Base-by-base conservation (phyloP, 2,329 filamentous ascomycete genomes). In the Fusarium illudens region DNA sequence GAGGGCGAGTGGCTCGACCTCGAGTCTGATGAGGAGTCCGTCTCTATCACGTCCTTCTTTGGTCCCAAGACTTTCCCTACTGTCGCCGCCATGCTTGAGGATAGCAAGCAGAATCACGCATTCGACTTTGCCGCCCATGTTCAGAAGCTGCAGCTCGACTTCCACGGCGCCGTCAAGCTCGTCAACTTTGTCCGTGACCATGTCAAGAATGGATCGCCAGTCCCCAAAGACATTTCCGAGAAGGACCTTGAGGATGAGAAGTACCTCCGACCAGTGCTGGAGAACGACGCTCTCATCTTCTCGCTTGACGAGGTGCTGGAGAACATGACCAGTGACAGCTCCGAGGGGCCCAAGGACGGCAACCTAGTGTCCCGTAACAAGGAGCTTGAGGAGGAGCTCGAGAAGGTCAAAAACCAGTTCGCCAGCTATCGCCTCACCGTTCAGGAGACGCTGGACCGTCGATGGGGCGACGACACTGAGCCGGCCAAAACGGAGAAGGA, bases 241-340 rank as follows among this genome's bases (percentile, higher is more conserved):
- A 81, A 83, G 3, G 83, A 89, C 25, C 89, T 97, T 65, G 84
- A 89, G n/a, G 88, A 93, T 64, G 95, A 98, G 67, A 85, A 86
- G 68, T 96, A 90, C 75, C 84, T 99, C 61, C 91, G 92, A 75
- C 96, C 96, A 0, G 90, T 94, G 4, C 81, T 99, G 8, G 90
- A 96, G 61, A 93, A 97, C 70, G 96, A 99, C 77, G 92, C 94
- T 4, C 83, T 98, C 55, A 87, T 99, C 30, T 94, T 96, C 76
- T 92, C 88, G 58, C 84, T 99, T 19, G 95, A 97, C 67, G 96
- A 97, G 65, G 68, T 82, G 12, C 83, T 97, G 12, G 76, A 78
- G 53, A 51, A 53, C 32, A 60, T 66, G 19, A 56, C 67, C 19
- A 82, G 84, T 13, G 81, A 83, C 42, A 60, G 66, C 17, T 83